Conservation (phyloP, 2,329 filamentous ascomycete genomes). For the Trichoderma lentiforme region DNA sequence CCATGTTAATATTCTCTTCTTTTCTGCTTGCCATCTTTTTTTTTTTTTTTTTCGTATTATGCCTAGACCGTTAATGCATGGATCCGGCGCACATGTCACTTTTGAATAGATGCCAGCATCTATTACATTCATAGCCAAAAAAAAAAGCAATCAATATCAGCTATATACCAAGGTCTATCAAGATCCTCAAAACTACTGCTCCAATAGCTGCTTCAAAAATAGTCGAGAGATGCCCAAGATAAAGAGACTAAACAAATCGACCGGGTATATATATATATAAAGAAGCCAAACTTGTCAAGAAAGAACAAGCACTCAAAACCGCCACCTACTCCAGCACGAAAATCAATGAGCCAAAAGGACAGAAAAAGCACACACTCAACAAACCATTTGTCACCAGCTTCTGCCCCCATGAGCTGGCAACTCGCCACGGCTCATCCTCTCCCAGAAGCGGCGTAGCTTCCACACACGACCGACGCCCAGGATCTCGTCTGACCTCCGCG, state of each 20-base stretch:
- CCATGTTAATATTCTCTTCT: neutral
- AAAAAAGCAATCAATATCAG: neutral
- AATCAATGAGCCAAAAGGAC: neutral
- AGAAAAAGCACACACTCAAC: neutral
- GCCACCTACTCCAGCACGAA: neutral
- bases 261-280: neutral
- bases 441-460: slow-evolving; percentile 64
- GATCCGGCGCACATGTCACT: neutral
- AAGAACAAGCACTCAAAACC: neutral
- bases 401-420: slow-evolving; percentile 4
- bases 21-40: neutral
- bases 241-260: neutral
- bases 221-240: neutral
- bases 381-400: neutral
- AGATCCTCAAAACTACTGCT: neutral
- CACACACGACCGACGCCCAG: slow-evolving; percentile 56
- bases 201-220: neutral
- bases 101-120: neutral
- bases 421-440: slow-evolving; percentile 50
- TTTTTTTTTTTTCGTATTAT: neutral
- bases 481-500: slow-evolving; percentile 48
- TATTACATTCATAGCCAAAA: neutral
- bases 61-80: neutral
- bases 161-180: neutral
- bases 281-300: neutral